Evolutionary conservation across 768 basidiomycete genomes (phyloP), one percentile per base, ranked within the genome.

Genomic region (Tylopilus felleus): DNA sequence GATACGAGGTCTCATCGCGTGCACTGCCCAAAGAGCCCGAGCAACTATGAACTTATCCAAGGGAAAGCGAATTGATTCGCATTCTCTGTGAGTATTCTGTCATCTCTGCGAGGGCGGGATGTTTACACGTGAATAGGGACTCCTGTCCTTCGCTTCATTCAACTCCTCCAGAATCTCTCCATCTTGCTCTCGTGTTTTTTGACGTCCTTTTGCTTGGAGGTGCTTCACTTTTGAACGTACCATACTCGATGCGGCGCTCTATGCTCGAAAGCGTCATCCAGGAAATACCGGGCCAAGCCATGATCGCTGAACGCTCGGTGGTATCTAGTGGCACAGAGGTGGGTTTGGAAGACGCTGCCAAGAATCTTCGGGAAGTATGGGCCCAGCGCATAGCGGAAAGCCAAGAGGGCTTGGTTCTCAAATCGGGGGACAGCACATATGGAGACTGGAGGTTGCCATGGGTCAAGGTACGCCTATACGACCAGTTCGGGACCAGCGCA

Each of bases 121-220:
- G 23, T 50, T 62, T 19, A 63, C 42, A 21, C 31, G 53, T 28
- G 22, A 17, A 31, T 27, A 73, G 71, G 31, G 69, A 72, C 3
- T 72, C 74, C 5, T 77, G 77, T 42, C 68, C 69, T 50, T 80
- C 79, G 4, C 64, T 80, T 35, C 53, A 68, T 44, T 78, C 80
- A 8, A 71, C 73, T 3, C 68, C 72, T 19, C 42, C 56, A 8
- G 70, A 71, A 16, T 65, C 73, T 10, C 77, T 83, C 2, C 86
- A 85, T 56, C 81, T 94, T 8, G 89, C 83, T 19, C 77, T 96
- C 17, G 85, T 93, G 13, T 95, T 93, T 73, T 97, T 95, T 63
- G 94, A 97, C 62, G 62, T 95, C 14, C 76, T 97, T 7, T 66
- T 79, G n/a, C 71, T 92, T 0, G 82, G 93, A 60, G 80, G 73